These are phyloP conservation scores for Fermentozyma sake DNA, from an alignment of 1,139 yeast genomes.

Conservation along the genomic window DNA sequence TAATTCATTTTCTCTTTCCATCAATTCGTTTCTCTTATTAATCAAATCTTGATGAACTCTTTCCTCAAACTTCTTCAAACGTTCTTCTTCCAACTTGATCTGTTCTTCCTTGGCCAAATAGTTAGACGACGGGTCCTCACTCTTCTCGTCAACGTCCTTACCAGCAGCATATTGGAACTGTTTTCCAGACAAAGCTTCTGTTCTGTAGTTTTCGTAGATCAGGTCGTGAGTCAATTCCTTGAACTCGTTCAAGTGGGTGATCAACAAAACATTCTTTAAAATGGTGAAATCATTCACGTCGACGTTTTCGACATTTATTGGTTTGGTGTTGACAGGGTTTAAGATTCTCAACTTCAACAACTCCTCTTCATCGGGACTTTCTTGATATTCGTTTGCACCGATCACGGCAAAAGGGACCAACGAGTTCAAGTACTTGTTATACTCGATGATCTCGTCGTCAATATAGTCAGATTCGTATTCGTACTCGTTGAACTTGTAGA, in stretches of 20 bases:
- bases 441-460: constrained; percentile 47
- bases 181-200: constrained; percentile 54
- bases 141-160: constrained; percentile 13
- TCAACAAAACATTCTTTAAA: constrained; percentile 62
- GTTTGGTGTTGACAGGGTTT: constrained; percentile 31
- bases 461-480: constrained; percentile 45
- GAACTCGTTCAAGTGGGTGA: constrained; percentile 75
- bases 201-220: constrained; percentile 68
- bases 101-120: constrained; percentile 74
- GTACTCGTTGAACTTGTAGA: constrained; percentile 45
- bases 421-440: constrained; percentile 42
- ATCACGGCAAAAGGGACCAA: constrained; percentile 40
- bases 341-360: constrained; percentile 35
- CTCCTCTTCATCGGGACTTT: constrained; percentile 27
- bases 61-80: constrained; percentile 73
- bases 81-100: constrained; percentile 74
- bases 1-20: constrained; percentile 85
- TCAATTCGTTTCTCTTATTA: constrained; percentile 76
- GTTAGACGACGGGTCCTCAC: constrained; percentile 14
- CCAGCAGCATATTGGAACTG: constrained; percentile 37
- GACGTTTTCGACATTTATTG: constrained; percentile 50
- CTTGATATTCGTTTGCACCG: constrained; percentile 42
- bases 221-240: constrained; percentile 65
- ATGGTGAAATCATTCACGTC: constrained; percentile 59
- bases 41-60: constrained; percentile 87